A percentile compares a stretch with the other conserved stretches of the same genome.
Evolutionary conservation across 345 rosid species (phyloP).

Genomic region (Moringa oleifera): DNA sequence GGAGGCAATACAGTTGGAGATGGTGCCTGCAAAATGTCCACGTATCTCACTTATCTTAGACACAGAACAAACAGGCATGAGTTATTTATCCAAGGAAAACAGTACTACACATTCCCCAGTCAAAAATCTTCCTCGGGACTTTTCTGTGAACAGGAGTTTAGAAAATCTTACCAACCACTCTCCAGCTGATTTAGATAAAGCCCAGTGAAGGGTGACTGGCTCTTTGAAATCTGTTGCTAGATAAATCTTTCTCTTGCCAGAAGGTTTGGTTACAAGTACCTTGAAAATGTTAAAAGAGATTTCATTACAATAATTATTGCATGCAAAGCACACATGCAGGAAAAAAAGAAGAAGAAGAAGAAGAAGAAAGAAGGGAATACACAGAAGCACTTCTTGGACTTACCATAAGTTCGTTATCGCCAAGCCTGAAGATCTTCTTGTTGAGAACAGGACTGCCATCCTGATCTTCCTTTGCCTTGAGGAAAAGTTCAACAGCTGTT

Average conservation of each 20-base stretch:
- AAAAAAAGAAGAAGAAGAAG: too few relatives aligned
- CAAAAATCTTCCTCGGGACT: constrained; percentile 4
- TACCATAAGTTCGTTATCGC: constrained; percentile 69
- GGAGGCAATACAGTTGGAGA: constrained; percentile 61
- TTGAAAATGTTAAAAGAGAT: constrained; percentile 22
- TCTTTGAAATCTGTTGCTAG: constrained; percentile 67
- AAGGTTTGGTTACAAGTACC: constrained; percentile 70
- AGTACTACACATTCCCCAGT: constrained; percentile 10
- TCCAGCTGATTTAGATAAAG: constrained; percentile 69
- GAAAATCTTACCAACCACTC: constrained; percentile 87
- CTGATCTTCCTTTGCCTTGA: constrained; percentile 52
- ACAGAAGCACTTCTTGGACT: constrained; percentile 25
- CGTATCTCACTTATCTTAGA: constrained; percentile 17
- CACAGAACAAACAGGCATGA: constrained; percentile 14
- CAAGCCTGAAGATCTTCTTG: constrained; percentile 69
- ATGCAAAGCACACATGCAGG: constrained; percentile 5
- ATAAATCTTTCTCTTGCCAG: constrained; percentile 59
- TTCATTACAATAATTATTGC: constrained; percentile 14
- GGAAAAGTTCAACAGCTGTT: constrained; percentile 54
- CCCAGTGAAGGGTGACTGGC: constrained; percentile 89
- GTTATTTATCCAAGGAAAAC: constrained; percentile 7
- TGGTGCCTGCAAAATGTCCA: constrained; percentile 67
- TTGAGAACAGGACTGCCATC: constrained; percentile 43
- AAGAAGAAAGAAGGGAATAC: constrained; percentile 2
- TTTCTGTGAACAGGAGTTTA: constrained; percentile 1